phyloP scores from a whole-genome alignment of 345 rosid species.

The Corymbia maculata region DNA sequence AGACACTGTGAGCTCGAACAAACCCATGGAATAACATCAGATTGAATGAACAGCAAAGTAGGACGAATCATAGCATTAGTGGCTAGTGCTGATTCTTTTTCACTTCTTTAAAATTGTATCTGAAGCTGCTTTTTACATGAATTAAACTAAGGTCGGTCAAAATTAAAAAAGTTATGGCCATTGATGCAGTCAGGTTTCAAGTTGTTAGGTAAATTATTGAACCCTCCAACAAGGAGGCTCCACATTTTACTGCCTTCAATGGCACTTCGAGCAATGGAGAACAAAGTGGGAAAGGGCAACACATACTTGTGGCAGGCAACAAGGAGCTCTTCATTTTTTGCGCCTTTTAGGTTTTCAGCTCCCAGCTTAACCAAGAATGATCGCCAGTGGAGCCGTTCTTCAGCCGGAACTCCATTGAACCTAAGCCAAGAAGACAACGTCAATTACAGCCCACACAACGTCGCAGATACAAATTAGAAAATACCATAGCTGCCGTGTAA shows the following conservation, averaged over 20 bases:
- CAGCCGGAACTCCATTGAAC: conserved; percentile 95
- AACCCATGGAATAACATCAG: not conserved
- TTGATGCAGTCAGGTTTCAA: not conserved
- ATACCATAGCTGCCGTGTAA: not conserved
- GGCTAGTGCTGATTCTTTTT: not conserved
- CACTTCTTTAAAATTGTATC: not conserved
- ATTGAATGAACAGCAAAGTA: not conserved
- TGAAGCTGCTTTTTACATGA: not conserved
- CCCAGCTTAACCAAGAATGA: conserved; percentile 90
- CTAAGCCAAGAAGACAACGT: conserved; percentile 15
- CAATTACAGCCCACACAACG: not conserved
- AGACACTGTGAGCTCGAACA: not conserved
- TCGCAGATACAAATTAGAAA: not conserved
- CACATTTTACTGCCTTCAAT: not conserved
- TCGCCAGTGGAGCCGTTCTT: conserved; percentile 89
- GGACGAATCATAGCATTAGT: not conserved
- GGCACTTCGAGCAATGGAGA: not conserved
- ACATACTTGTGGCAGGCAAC: conserved; percentile 92
- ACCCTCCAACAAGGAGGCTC: not conserved
- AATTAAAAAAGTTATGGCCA: not conserved
- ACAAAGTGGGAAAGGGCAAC: not conserved
- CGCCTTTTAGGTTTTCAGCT: conserved; percentile 84
- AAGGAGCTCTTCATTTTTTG: conserved; percentile 88
- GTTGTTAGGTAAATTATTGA: not conserved
- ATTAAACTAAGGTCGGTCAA: not conserved